Conservation (phyloP, 2,329 filamentous ascomycete genomes). For the Ceratocystis variospora region DNA sequence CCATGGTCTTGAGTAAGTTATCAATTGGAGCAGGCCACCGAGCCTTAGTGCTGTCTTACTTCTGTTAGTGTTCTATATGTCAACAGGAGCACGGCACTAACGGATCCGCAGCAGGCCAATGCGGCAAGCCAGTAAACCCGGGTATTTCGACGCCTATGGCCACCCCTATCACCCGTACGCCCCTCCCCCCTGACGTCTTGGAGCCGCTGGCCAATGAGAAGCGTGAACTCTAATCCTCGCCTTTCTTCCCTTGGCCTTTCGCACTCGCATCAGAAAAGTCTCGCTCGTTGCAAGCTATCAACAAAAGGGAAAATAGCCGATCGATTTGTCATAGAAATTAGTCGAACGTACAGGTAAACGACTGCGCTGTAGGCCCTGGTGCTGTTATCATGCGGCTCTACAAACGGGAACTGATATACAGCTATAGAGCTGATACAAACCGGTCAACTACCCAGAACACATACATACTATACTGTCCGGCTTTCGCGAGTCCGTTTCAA, state of each 20-base stretch:
- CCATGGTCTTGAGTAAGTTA: slow-evolving; percentile 2
- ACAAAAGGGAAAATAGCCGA: background rate
- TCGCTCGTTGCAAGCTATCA: background rate
- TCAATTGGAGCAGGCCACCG: background rate
- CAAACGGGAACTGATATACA: background rate
- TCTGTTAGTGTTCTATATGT: background rate
- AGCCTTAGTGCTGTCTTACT: background rate
- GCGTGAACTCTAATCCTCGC: background rate
- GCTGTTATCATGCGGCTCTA: background rate
- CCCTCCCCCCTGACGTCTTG: background rate
- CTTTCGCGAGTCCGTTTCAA: no score
- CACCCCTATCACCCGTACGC: background rate
- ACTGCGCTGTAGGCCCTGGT: background rate
- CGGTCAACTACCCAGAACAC: no score
- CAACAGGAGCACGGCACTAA: background rate
- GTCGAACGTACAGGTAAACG: background rate
- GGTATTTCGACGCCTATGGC: background rate
- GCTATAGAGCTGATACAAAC: background rate
- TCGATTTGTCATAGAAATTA: slow-evolving; percentile 1
- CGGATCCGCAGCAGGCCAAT: background rate
- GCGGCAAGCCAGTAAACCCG: background rate
- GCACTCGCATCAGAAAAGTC: background rate
- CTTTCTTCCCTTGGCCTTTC: background rate
- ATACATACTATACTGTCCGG: no score
- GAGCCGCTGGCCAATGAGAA: background rate